Evolutionary conservation across 148 eudicot species (phyloP).

Genomic region (Rhododendron simsii): DNA sequence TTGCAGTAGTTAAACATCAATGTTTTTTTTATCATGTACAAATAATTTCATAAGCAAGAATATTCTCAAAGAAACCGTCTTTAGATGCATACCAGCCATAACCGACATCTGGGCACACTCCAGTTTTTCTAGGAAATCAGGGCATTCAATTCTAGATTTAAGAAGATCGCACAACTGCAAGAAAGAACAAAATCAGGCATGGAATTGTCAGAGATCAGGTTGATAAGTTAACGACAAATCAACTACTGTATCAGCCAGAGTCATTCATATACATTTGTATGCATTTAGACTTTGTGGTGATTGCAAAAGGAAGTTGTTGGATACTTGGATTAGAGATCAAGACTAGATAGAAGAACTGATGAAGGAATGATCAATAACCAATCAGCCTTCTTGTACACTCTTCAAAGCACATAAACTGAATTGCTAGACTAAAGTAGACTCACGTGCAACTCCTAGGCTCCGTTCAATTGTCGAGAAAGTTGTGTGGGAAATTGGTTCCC

Average conservation of each 20-base stretch:
- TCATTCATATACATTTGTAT: neutral
- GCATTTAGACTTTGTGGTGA: neutral
- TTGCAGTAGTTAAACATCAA: neutral
- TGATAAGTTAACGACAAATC: neutral
- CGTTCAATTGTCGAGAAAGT: no score
- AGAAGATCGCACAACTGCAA: constrained; percentile 66
- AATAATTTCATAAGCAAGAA: neutral
- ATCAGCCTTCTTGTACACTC: neutral
- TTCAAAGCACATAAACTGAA: neutral
- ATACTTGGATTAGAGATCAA: neutral
- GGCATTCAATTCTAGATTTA: constrained; percentile 65
- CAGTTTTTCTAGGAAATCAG: constrained; percentile 71
- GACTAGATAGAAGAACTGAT: neutral
- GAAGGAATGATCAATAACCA: neutral
- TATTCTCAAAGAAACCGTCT: neutral
- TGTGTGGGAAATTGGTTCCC: no score
- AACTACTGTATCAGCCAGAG: neutral
- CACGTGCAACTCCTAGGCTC: neutral
- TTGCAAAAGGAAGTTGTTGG: neutral
- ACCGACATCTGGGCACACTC: constrained; percentile 58
- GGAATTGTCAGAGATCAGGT: neutral
- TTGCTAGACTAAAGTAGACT: neutral
- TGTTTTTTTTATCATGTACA: neutral
- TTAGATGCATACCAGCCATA: constrained; percentile 50
- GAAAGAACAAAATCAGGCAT: constrained; percentile 11